Percentiles rank a stretch among this genome's conserved stretches.
These are phyloP conservation scores for Pseudozyma hubeiensis DNA, from an alignment of 1,284 basidiomycete genomes.

Conservation along the genomic window DNA sequence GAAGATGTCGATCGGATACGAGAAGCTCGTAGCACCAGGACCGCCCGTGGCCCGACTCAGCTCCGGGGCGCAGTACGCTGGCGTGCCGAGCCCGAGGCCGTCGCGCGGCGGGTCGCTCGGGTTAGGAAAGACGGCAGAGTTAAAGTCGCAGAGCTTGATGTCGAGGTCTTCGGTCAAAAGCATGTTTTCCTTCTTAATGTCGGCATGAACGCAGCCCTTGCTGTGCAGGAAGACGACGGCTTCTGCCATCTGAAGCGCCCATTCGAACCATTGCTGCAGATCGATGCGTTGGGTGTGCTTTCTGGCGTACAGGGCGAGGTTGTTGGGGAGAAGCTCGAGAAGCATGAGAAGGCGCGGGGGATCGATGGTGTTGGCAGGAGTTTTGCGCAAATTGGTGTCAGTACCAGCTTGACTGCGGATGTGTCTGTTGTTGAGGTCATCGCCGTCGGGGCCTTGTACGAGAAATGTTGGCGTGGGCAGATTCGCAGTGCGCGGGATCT, in stretches of 20 bases:
- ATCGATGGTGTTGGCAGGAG: constrained; percentile 12
- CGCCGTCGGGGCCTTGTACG: constrained; percentile 28
- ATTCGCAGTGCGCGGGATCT: neutral
- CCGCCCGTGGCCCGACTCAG: constrained; percentile 53
- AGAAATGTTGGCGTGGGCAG: constrained; percentile 26
- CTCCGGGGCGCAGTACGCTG: constrained; percentile 66
- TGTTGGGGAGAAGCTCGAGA: constrained; percentile 62
- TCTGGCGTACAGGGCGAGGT: constrained; percentile 49
- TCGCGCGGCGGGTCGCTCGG: constrained; percentile 57
- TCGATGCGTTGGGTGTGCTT: constrained; percentile 47
- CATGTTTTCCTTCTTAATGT: constrained; percentile 67
- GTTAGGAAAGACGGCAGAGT: constrained; percentile 65
- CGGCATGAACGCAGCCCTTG: constrained; percentile 63
- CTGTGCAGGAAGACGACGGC: constrained; percentile 61
- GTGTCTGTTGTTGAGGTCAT: constrained; percentile 1
- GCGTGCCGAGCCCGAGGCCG: constrained; percentile 63
- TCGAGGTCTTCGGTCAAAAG: constrained; percentile 56
- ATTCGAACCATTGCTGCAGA: constrained; percentile 56
- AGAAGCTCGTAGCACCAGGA: constrained; percentile 42
- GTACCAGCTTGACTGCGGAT: neutral
- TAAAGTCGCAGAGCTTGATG: constrained; percentile 66
- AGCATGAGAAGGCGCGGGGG: constrained; percentile 64
- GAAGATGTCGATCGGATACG: constrained; percentile 64
- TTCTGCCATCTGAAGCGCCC: constrained; percentile 57
- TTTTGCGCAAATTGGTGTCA: neutral